These are phyloP conservation scores for Nannizzia gypsea DNA, from an alignment of 2,329 filamentous ascomycete species.

Conservation along the genomic window DNA sequence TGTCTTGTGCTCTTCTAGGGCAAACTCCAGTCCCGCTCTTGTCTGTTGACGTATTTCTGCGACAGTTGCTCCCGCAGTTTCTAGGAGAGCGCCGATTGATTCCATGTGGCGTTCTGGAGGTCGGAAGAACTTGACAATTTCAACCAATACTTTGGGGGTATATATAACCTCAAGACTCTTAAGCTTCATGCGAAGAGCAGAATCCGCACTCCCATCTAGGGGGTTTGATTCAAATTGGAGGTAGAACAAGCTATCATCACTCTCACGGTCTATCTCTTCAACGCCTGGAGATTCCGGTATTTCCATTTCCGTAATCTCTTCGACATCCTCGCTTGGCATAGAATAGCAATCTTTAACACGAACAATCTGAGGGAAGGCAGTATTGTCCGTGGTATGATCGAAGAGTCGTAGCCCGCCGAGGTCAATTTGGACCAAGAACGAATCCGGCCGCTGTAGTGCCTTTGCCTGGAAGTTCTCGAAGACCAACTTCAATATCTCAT, in stretches of 20 bases:
- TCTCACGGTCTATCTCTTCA: conserved; percentile 33
- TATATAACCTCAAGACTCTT: conserved; percentile 96
- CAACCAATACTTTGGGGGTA: conserved; percentile 86
- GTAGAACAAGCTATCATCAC: conserved; percentile 74
- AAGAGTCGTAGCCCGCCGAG: conserved; percentile 89
- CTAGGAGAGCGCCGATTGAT: conserved; percentile 90
- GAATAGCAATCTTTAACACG: conserved; percentile 77
- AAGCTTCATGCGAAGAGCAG: conserved; percentile 77
- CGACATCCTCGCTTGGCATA: conserved; percentile 27
- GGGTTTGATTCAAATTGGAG: conserved; percentile 91
- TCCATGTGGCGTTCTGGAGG: conserved; percentile 97
- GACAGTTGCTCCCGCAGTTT: conserved; percentile 87
- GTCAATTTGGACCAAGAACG: conserved; percentile 74
- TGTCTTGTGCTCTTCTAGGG: conserved; percentile 93
- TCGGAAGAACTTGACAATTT: conserved; percentile 88
- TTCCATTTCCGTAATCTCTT: conserved; percentile 37
- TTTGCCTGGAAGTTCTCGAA: conserved; percentile 94
- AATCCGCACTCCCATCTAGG: conserved; percentile 80
- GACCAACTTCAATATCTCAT: conserved; percentile 76
- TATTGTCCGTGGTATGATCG: conserved; percentile 86
- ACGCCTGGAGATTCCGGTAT: conserved; percentile 30
- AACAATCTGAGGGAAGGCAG: conserved; percentile 87
- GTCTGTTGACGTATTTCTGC: conserved; percentile 93
- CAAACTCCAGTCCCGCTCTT: conserved; percentile 87
- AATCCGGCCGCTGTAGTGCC: conserved; percentile 79